Evolutionary conservation across 2,329 filamentous ascomycete species (phyloP).

Genomic region (Epichloe brachyelytri): DNA sequence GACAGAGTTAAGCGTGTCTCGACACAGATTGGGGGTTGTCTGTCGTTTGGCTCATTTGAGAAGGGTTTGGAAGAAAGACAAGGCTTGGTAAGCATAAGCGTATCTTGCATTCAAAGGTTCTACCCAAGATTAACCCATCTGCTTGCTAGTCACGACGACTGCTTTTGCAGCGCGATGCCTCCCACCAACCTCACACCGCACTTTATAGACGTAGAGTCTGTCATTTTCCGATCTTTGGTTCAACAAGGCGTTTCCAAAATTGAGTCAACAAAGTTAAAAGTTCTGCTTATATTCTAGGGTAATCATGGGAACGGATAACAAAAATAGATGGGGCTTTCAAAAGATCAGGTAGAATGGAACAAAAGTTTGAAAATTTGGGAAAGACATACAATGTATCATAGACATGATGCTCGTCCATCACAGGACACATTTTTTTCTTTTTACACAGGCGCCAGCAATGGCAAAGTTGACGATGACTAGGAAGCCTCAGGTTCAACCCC

Average conservation of each 20-base stretch:
- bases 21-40: not conserved
- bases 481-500: too few relatives aligned
- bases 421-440: not conserved
- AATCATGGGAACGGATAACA: constrained; percentile 1
- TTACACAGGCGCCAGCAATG: constrained; percentile 1
- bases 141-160: not conserved
- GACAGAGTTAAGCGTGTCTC: not conserved
- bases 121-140: not conserved
- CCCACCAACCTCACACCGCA: not conserved
- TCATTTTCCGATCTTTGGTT: not conserved
- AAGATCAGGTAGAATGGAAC: not conserved
- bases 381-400: constrained; percentile 1
- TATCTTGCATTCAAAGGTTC: not conserved
- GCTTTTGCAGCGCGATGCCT: constrained; percentile 8
- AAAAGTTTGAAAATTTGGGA: not conserved
- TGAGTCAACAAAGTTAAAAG: too few relatives aligned
- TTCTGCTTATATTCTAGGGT: not conserved
- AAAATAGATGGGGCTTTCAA: not conserved
- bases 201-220: not conserved
- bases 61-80: not conserved
- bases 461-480: not conserved
- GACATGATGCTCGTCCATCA: not conserved
- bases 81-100: not conserved
- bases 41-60: not conserved
- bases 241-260: not conserved